These are phyloP conservation scores for Tubosaeta brunneosetosa DNA, from an alignment of 768 basidiomycete genomes.

Conservation along the genomic window DNA sequence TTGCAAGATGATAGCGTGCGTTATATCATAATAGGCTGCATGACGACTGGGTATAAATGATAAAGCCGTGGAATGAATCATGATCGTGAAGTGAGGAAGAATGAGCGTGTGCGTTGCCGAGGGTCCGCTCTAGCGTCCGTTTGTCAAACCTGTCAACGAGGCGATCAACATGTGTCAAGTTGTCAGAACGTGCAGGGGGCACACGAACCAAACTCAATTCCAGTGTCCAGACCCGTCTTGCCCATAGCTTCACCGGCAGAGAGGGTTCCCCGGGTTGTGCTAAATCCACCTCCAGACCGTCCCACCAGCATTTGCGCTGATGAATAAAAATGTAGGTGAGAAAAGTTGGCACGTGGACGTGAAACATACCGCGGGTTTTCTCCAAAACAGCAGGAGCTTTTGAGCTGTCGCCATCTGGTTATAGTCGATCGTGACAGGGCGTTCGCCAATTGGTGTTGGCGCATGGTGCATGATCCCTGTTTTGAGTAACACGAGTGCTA, in stretches of 20 bases:
- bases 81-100: slow-evolving; percentile 15
- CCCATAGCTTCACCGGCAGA: slow-evolving; percentile 85
- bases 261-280: slow-evolving; percentile 50
- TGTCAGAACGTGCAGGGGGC: not conserved
- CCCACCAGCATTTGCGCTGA: slow-evolving; percentile 99
- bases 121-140: not conserved
- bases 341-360: not conserved
- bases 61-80: slow-evolving; percentile 15
- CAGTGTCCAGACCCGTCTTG: slow-evolving; percentile 95
- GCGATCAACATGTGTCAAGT: not conserved
- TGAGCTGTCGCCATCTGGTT: slow-evolving; percentile 96
- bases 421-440: slow-evolving; percentile 79
- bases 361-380: slow-evolving; percentile 92
- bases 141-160: slow-evolving; percentile 16
- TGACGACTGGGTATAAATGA: slow-evolving; percentile 23
- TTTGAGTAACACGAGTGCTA: slow-evolving; percentile 94
- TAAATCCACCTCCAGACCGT: slow-evolving; percentile 87
- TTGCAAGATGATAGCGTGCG: slow-evolving; percentile 25
- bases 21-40: slow-evolving; percentile 27
- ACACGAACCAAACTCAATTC: slow-evolving; percentile 83
- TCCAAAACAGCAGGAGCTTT: slow-evolving; percentile 95
- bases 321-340: not conserved
- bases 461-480: slow-evolving; percentile 85
- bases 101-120: slow-evolving; percentile 3
- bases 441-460: slow-evolving; percentile 49